A percentile compares a stretch with the other conserved stretches of the same genome.
Conservation (phyloP, 768 basidiomycete genomes). For the Boletellus ananiceps region DNA sequence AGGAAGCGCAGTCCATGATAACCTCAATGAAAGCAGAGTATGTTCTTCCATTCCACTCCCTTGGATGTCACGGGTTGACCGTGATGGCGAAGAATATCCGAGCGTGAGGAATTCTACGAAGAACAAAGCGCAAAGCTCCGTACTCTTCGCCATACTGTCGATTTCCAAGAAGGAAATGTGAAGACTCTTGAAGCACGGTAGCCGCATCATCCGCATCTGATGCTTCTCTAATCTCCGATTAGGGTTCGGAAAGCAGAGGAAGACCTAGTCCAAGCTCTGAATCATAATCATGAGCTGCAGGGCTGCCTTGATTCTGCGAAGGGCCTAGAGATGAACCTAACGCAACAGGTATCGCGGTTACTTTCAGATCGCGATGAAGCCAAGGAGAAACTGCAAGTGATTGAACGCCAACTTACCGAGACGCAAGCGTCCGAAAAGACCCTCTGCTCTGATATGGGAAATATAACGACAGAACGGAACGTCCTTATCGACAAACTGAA, state of each 20-base stretch:
- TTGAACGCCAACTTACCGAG: conserved; percentile 18
- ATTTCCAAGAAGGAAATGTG: conserved; percentile 28
- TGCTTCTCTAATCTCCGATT: conserved; percentile 10
- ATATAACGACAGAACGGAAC: conserved; percentile 18
- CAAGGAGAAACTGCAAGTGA: conserved; percentile 10
- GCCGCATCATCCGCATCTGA: background rate
- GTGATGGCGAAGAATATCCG: conserved; percentile 18
- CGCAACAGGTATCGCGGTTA: conserved; percentile 22
- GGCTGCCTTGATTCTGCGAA: conserved; percentile 25
- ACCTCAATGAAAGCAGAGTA: conserved; percentile 31
- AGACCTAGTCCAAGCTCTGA: conserved; percentile 14
- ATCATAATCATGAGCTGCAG: conserved; percentile 25
- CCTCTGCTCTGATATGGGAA: conserved; percentile 15
- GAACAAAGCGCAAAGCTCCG: conserved; percentile 27
- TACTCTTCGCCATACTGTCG: conserved; percentile 27
- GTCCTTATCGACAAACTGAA: conserved; percentile 19
- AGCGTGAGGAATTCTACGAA: conserved; percentile 19
- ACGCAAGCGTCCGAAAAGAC: conserved; percentile 14
- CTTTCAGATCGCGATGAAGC: conserved; percentile 24
- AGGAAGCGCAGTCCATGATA: conserved; percentile 25
- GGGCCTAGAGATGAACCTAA: conserved; percentile 21
- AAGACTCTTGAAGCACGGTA: conserved; percentile 27
- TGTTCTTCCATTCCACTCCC: conserved; percentile 19
- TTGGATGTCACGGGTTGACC: conserved; percentile 11
- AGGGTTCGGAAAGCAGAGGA: conserved; percentile 21